Evolutionary conservation across 1,284 basidiomycete genomes (phyloP), one percentile per base, ranked within the genome.

Genomic region (Tilletia walkeri): DNA sequence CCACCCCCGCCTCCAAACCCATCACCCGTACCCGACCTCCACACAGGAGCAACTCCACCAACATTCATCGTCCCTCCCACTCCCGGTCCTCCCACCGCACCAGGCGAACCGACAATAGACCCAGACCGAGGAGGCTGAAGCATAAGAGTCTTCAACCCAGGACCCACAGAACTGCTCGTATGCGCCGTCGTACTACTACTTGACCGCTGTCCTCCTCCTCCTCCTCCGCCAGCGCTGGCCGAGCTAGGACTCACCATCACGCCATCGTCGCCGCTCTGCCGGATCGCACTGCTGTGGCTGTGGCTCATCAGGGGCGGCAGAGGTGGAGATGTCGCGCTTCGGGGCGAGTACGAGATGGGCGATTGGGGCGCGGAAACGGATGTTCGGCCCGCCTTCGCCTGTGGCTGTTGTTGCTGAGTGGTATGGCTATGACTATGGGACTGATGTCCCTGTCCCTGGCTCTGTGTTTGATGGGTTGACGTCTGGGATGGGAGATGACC

Each of bases 291-390:
- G 54, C 54, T 56, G n/a, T 56, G 54, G 54, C 54, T 56, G 20
- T 63, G 59, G 16, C 34, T 38, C 59, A 39, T 63, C 36, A 63
- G 12, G 36, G 59, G 34, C 18, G 59, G 59, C 34, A 63, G 36
- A 7, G 59, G 36, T 9, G 59, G 59, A 24, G 59, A 63, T 24
- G 59, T 34, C 36, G 59, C 59, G 36, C 59, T 20, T 10, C 36
- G 59, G 30, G 59, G 59, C 16, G 59, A 63, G 34, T 63, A 63
- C 14, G 59, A 38, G 12, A 39, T 18, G 59, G 59, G 59, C 34
- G 59, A 63, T 10, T 63, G 59, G 18, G 59, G 59, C 30, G 59
- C 59, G 14, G 59, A 63, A n/a, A 20, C 38, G 10, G 59, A 63
- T 7, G 59, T 38, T 4, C 59, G 34, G 59, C 59, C n/a, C 36